Base-by-base conservation (phyloP, 345 rosid genomes). In the Diplotaxis tenuifolia region DNA sequence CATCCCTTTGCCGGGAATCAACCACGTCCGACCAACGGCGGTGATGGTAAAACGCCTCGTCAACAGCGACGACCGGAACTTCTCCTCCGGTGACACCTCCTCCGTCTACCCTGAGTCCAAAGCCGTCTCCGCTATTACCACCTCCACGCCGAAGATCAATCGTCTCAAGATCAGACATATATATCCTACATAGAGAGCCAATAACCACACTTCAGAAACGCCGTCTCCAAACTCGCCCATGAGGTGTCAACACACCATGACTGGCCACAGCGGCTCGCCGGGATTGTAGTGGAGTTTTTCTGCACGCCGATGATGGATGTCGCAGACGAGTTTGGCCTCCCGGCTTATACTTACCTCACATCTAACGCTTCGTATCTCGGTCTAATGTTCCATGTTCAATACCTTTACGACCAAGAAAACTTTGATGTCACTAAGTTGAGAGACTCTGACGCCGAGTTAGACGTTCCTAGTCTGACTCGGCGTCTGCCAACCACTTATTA, bases 201-300 rank as follows among this genome's bases (percentile, higher is more conserved):
- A 20, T 84, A 81, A 42, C 74, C 68, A 47, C 68, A 29, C 3
- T 83, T 84, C 36, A 78, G 31, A 67, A 72, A 65, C 2, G 84
- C 64, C 28, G 61, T 83, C 5, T 25, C 78, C 2, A 18, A 71
- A 6, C 74, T 75, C 7, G 1, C 18, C 5, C 12, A 4, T 0
- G 16, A 49, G 0, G 8, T 1, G 3, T 20, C 67, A 5, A 40
- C 20, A 22, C 38, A 45, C 31, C 22, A 32, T 57, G 67, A 38
- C 58, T 19, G 74, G 18, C 74, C 1, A 77, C 31, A 20, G 12
- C 73, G 18, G 7, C 49, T 88, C 0, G 87, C 79, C 1, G 86
- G 87, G 14, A 56, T 88, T 49, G 82, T 86, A 10, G 20, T 84
- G 2, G 94, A 83, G 85, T 56, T 78, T 75, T 0, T 2, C 78